These are phyloP conservation scores for Ambrosia hybrid DNA, from an alignment of 140 eudicot genomes.

Conservation along the genomic window DNA sequence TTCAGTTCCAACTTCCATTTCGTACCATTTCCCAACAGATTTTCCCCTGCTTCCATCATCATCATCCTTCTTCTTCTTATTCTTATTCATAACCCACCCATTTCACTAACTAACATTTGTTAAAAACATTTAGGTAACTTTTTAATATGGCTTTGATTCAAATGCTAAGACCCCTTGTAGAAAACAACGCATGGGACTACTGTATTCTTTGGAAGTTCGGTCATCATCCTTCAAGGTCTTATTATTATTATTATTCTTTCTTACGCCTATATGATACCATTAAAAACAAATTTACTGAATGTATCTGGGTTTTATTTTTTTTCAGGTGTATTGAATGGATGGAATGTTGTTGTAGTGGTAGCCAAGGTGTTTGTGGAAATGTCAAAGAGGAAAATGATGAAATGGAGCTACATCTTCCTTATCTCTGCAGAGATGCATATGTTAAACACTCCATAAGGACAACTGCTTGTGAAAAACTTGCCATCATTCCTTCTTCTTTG, in stretches of 20 bases:
- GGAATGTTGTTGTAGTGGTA: slow-evolving; percentile 72
- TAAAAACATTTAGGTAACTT: background rate
- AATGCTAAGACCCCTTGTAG: slow-evolving; percentile 47
- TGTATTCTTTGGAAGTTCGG: slow-evolving; percentile 65
- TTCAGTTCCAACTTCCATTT: slow-evolving; percentile 23
- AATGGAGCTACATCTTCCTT: background rate
- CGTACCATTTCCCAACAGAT: slow-evolving; percentile 21
- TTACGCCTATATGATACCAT: background rate
- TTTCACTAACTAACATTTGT: background rate
- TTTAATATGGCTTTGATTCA: slow-evolving; percentile 17
- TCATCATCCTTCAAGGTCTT: slow-evolving; percentile 67
- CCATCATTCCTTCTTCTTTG: slow-evolving; percentile 51
- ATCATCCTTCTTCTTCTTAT: no score
- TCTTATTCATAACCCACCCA: background rate
- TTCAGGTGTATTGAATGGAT: slow-evolving; percentile 64
- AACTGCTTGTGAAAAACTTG: slow-evolving; percentile 54
- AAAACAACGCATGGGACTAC: slow-evolving; percentile 56
- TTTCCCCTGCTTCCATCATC: background rate
- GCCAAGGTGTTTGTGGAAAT: slow-evolving; percentile 25
- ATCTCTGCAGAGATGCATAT: slow-evolving; percentile 49
- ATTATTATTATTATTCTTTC: background rate
- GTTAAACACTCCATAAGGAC: slow-evolving; percentile 43
- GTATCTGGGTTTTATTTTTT: background rate
- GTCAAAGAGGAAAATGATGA: slow-evolving; percentile 43
- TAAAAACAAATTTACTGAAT: background rate